Evolutionary conservation across 163 green algal genomes (phyloP), one percentile per base, ranked within the genome.

Genomic region (Scenedesmus sp.): DNA sequence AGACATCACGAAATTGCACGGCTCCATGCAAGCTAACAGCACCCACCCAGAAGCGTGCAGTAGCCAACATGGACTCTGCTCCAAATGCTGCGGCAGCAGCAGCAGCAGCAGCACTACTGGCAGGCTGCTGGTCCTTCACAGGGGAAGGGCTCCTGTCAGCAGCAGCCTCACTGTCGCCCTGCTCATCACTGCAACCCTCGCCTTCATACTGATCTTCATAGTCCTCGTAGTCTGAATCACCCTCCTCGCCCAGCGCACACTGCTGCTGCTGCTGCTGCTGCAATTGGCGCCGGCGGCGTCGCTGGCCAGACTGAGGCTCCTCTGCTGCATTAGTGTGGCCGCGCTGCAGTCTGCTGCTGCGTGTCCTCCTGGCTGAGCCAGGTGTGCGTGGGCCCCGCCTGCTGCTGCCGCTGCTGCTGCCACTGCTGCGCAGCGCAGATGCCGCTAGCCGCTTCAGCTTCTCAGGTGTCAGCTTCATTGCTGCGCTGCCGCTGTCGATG

Each of bases 41-140:
- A 76, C 87, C 52, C 59, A 91, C 87, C 87, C 87, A 91, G 67
- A 91, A 91, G n/a, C 62, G 74, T 20, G 56, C 73, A 79, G 70
- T 79, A 79, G 70, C 70, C 70, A 79, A 23, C 23, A 12, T 79
- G 23, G 70, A 52, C 0, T 52, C 70, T 15, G 13, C 70, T 52
- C 23, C 85, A 64, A 2, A 16, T 54, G n/a, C 12, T 13, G 66
- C 85, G 59, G 56, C 83, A 77, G 56, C 82, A 56, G 5, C 82
- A 87, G 82, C 82, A 87, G 18, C 57, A 88, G 70, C 70, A 79
- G 70, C 70, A 52, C n/a, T n/a, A 18, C 3, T 16, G 15, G 66
- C 54, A 66, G 85, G 26, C 66, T 90, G 85, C 64, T 90, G 85
- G 15, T 90, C 85, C 18, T 59, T 74, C 83, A 46, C n/a, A 52